Evolutionary conservation across 2,329 filamentous ascomycete species (phyloP).

Genomic region (Verticillium dahliae): DNA sequence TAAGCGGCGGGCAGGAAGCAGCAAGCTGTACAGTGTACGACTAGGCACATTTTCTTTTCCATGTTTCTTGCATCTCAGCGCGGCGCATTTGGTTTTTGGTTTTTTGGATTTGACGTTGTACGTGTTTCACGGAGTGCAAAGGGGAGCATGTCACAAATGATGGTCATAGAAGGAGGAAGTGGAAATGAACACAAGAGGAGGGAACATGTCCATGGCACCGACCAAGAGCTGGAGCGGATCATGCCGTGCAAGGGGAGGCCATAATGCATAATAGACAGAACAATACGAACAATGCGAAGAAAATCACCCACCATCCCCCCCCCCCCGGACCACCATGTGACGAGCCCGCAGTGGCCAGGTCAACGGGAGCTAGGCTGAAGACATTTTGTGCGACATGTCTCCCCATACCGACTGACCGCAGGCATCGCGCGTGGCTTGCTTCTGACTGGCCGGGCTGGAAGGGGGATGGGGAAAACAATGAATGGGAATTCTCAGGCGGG

Average conservation of each 20-base stretch:
- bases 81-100: background rate
- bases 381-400: no score
- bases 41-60: no score
- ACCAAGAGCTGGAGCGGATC: conserved; percentile 35
- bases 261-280: conserved; percentile 10
- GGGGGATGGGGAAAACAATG: background rate
- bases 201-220: conserved; percentile 13
- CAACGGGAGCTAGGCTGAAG: no score
- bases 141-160: background rate
- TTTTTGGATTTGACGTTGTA: background rate
- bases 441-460: background rate
- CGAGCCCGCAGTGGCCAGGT: background rate
- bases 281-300: background rate
- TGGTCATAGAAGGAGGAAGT: background rate
- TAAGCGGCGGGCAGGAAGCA: background rate
- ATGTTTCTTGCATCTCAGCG: background rate
- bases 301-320: background rate
- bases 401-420: no score
- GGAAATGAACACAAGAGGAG: conserved; percentile 3
- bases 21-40: background rate
- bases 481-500: background rate
- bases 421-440: background rate
- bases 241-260: conserved; percentile 5
- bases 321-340: background rate
- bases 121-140: background rate